Percentiles rank a stretch among this genome's conserved stretches.
Evolutionary conservation across 805 yeast genomes (phyloP).

Genomic region (Metschnikowia matae): DNA sequence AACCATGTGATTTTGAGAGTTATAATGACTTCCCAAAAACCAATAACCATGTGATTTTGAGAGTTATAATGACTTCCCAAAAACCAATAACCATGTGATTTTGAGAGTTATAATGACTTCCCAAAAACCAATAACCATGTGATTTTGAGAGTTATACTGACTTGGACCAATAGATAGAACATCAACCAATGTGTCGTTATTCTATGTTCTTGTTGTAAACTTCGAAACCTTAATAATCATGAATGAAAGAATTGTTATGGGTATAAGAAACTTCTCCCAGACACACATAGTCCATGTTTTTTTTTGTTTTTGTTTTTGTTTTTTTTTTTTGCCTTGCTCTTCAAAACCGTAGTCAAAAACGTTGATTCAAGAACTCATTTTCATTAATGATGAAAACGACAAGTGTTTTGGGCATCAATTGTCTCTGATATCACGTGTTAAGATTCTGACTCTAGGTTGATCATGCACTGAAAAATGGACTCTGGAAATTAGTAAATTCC

Average conservation of each 20-base stretch:
- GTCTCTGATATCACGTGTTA: conserved; percentile 17
- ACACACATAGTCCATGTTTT: too few relatives aligned
- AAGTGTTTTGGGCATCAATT: conserved; percentile 28
- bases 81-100: too few relatives aligned
- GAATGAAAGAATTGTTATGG: conserved; percentile 73
- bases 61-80: too few relatives aligned
- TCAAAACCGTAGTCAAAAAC: conserved; percentile 17
- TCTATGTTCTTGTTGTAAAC: conserved; percentile 15
- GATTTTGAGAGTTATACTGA: too few relatives aligned
- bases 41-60: not conserved
- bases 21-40: too few relatives aligned
- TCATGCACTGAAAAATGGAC: conserved; percentile 45
- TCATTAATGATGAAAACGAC: too few relatives aligned
- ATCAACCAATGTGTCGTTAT: not conserved
- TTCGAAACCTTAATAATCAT: conserved; percentile 56
- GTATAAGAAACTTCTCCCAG: conserved; percentile 76
- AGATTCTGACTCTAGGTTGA: conserved; percentile 16
- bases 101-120: too few relatives aligned
- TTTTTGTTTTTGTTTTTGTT: too few relatives aligned
- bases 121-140: too few relatives aligned
- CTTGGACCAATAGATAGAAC: not conserved
- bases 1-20: too few relatives aligned
- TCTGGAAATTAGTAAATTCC: conserved; percentile 63
- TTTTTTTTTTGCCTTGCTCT: not conserved
- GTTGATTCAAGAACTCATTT: conserved; percentile 1